Evolutionary conservation across 1,284 basidiomycete genomes (phyloP).

Genomic region (Marasmius tenuissimus): DNA sequence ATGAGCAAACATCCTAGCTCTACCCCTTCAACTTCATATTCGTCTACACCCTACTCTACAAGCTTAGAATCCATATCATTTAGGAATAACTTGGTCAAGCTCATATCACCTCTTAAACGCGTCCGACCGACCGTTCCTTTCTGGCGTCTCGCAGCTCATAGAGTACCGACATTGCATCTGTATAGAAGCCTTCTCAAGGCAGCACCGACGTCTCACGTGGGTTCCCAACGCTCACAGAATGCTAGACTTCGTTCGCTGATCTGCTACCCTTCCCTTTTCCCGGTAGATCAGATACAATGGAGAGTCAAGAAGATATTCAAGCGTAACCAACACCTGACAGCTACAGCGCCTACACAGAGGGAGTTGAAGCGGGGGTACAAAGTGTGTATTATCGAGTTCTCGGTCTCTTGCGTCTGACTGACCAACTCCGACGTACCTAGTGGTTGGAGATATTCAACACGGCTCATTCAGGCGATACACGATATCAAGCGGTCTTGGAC

Average conservation of each 20-base stretch:
- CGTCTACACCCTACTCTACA: conserved; percentile 5
- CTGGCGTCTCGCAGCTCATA: conserved; percentile 69
- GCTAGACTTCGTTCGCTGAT: neutral
- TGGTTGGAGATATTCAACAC: conserved; percentile 59
- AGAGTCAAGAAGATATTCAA: conserved; percentile 58
- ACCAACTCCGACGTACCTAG: conserved; percentile 34
- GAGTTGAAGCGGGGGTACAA: conserved; percentile 53
- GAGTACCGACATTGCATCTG: conserved; percentile 71
- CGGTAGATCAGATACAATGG: conserved; percentile 48
- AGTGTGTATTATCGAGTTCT: conserved; percentile 31
- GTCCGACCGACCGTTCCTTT: conserved; percentile 68
- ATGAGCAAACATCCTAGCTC: neutral
- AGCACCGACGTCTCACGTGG: conserved; percentile 56
- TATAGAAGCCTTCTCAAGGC: conserved; percentile 69
- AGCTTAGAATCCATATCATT: conserved; percentile 40
- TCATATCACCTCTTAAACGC: conserved; percentile 58
- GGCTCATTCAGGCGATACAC: conserved; percentile 52
- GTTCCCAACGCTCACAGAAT: conserved; percentile 19
- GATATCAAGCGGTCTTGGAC: conserved; percentile 42
- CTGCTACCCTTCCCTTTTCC: neutral
- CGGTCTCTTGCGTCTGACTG: neutral
- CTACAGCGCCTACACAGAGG: conserved; percentile 42
- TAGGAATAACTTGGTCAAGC: conserved; percentile 49
- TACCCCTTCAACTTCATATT: neutral
- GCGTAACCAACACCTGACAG: conserved; percentile 48